A percentile compares a stretch with the other conserved stretches of the same genome.
phyloP scores from a whole-genome alignment of 306 rosid genomes.

The Cucumis cinereus region DNA sequence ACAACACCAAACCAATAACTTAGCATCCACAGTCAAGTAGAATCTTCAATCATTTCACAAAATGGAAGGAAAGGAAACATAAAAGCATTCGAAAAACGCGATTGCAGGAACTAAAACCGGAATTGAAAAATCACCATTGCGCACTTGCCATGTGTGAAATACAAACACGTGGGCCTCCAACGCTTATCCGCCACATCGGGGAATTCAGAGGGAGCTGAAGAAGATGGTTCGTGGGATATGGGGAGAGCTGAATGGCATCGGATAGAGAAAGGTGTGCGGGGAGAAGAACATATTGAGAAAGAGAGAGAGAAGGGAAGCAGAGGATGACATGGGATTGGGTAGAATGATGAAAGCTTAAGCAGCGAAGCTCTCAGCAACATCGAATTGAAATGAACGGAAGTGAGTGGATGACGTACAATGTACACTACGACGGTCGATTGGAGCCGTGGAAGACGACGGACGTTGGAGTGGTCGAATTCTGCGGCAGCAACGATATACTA shows the following conservation, averaged over 20 bases:
- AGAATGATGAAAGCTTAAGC: neutral
- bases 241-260: conserved; percentile 33
- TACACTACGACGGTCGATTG: neutral
- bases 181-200: conserved; percentile 17
- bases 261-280: neutral
- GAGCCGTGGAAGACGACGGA: neutral
- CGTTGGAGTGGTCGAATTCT: neutral
- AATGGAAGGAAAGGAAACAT: neutral
- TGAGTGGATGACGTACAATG: neutral
- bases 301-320: neutral
- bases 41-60: neutral
- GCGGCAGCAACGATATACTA: neutral
- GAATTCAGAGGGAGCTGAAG: conserved; percentile 2
- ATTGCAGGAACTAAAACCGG: neutral
- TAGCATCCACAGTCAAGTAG: neutral
- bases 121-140: conserved; percentile 36
- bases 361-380: neutral
- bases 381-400: neutral
- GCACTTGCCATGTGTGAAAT: conserved; percentile 82
- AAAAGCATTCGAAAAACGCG: neutral
- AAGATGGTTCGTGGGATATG: conserved; percentile 19
- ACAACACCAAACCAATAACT: conserved; percentile 1
- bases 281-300: neutral
- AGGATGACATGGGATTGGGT: neutral
- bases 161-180: conserved; percentile 75